Base-by-base conservation (phyloP, 768 basidiomycete genomes). In the Chalciporus piperatus region DNA sequence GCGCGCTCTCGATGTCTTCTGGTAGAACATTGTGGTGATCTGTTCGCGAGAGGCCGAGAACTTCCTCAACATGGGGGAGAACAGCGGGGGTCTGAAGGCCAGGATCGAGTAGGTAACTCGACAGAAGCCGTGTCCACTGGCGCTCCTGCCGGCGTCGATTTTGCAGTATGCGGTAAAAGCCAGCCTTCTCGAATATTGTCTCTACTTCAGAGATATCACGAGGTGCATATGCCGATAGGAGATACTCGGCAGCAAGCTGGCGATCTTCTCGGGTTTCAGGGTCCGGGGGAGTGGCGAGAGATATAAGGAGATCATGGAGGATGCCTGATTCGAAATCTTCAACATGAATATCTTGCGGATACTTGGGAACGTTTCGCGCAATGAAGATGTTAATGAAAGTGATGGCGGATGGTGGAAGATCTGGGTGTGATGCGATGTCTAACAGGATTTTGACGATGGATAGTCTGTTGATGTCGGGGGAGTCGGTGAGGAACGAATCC, bases 301-400 rank as follows among this genome's bases (percentile, higher is more conserved):
- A 81, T 51, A 88, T 75, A 44, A 99, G 80, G 59, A 98, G 83
- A 37, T 72, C 76, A 59, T 93, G 87, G 16, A 94, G 75, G 4
- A 80, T 74, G 53, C 79, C 84, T 1, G 86, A 81, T 0, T 85
- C 70, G 38, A 93, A 74, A 44, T 54, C 60, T 38, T 57, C 43
- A 30, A 57, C 46, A 0, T 12, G 55, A 43, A 93, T 77, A 67
- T 85, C 92, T 69, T 97, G 94, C 1, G 89, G 84, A 70, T 98
- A 99, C 71, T 98, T 98, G 0, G 97, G 92, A 11, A 97, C 83
- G 67, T 98, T 99, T 52, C 95, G 87, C 4, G 97, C 92, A 50
- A 98, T 80, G 70, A 99, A 99, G 54, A 99, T 98, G 63, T 95
- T 84, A 45, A 96, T 78, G 67, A 99, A 90, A 3, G 90, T 93